Evolutionary conservation across 352 stramenopile genomes (phyloP), one percentile per base, ranked within the genome.

Genomic region (Elongisporangium undulatum): DNA sequence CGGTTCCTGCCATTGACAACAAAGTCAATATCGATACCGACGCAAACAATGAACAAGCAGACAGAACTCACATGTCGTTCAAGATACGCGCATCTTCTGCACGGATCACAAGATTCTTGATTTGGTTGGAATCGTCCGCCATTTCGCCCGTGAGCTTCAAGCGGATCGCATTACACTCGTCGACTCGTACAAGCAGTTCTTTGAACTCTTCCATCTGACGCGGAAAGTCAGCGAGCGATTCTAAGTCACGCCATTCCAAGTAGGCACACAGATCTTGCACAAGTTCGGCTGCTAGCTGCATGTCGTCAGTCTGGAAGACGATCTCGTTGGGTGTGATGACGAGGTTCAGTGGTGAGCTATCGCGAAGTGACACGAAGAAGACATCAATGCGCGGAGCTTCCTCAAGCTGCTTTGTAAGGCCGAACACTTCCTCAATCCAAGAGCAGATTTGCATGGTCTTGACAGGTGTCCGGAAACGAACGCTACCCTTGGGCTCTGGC

Each of bases 21-120:
- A 8, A 50, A 38, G 49, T 49, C 5, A 38, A 24, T 41, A 16
- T 23, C 34, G 34, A 12, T n/a, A 56, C 13, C 53, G 20, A 22
- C 23, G 22, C 39, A 56, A 6, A 8, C n/a, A 41, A 21, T 19
- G 17, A 29, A 45, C 20, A 23, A 21, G 22, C 3, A 24, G 2
- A 34, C 13, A 57, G 2, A n/a, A 82, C 78, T 56, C 82, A 92
- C 83, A 98, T 97, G 77, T 98, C 90, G 55, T 90, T 89, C 57
- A 97, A 67, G 38, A 98, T 88, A 13, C 93, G 86, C n/a, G 89
- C 79, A 66, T 98, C 92, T 74, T 98, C 93, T 29, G 90, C 90
- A 16, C 85, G 76, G 54, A 98, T 92, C 22, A 98, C 74, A 45
- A 96, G 78, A 54, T 85, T 91, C 68, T 98, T 98, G 63, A 98